Percentiles rank a stretch among this genome's conserved stretches.
Evolutionary conservation across 768 basidiomycete species (phyloP).

Genomic region (Naganishia randhawae): DNA sequence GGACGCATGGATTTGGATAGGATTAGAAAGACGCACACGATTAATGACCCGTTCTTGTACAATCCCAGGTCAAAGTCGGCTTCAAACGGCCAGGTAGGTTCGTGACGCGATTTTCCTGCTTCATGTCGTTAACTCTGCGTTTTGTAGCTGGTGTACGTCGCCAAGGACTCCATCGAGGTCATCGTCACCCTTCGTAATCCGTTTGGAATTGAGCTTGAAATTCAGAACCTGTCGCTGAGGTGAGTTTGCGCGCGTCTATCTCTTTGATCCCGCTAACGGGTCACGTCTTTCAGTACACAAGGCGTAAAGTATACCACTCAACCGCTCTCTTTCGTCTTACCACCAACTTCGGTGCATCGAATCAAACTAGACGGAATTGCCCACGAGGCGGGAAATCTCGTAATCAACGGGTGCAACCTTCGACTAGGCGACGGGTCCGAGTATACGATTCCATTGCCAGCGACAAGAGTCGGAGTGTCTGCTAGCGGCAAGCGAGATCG

Average conservation of each 20-base stretch:
- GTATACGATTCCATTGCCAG: slow-evolving; percentile 29
- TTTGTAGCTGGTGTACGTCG: background rate
- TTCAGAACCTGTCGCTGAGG: slow-evolving; percentile 60
- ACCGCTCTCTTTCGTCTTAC: slow-evolving; percentile 63
- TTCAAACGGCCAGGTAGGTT: slow-evolving; percentile 58
- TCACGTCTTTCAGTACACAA: slow-evolving; percentile 60
- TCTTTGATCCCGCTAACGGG: background rate
- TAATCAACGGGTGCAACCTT: slow-evolving; percentile 73
- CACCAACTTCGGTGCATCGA: slow-evolving; percentile 70
- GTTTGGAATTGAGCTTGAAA: slow-evolving; percentile 83
- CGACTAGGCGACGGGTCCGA: slow-evolving; percentile 5
- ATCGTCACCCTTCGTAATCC: slow-evolving; percentile 83
- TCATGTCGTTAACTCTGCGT: background rate
- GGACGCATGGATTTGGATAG: slow-evolving; percentile 46
- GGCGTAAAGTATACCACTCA: slow-evolving; percentile 71
- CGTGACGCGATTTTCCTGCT: background rate
- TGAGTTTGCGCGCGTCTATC: background rate
- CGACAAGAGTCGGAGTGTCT: slow-evolving; percentile 70
- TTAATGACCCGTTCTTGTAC: slow-evolving; percentile 75
- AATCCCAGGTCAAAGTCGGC: slow-evolving; percentile 68
- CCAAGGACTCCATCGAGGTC: slow-evolving; percentile 69
- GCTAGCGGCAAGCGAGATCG: slow-evolving; percentile 59
- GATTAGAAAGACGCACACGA: background rate
- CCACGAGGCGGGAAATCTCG: slow-evolving; percentile 62
- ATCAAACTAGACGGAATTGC: slow-evolving; percentile 69